Percentiles rank a stretch among this genome's conserved stretches.
These are phyloP conservation scores for Blastobotrys chiropterorum DNA, from an alignment of 805 yeast genomes.

Conservation along the genomic window DNA sequence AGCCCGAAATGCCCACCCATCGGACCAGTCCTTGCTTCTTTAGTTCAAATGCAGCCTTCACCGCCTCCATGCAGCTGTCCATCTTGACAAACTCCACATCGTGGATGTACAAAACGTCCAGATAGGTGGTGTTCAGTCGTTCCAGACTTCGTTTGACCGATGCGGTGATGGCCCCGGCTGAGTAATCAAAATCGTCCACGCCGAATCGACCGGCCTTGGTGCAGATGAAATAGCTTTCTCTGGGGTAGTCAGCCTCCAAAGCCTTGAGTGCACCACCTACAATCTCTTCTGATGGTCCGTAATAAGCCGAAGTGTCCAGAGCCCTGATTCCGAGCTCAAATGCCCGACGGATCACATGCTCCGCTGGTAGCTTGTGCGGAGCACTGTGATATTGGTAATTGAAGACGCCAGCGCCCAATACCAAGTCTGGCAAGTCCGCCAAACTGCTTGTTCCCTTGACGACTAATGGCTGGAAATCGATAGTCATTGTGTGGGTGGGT, in stretches of 20 bases:
- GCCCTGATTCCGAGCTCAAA: slow-evolving; percentile 67
- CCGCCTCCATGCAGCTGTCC: slow-evolving; percentile 51
- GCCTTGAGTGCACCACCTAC: slow-evolving; percentile 58
- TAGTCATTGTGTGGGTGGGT: neutral
- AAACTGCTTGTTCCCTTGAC: neutral
- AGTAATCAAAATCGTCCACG: slow-evolving; percentile 68
- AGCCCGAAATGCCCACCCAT: slow-evolving; percentile 77
- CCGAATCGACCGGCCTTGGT: slow-evolving; percentile 81
- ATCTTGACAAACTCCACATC: slow-evolving; percentile 76
- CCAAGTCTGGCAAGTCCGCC: slow-evolving; percentile 38
- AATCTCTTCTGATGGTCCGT: slow-evolving; percentile 78
- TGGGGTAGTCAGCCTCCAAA: slow-evolving; percentile 36
- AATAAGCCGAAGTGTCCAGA: slow-evolving; percentile 88
- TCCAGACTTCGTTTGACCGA: slow-evolving; percentile 63
- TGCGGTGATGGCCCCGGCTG: slow-evolving; percentile 49
- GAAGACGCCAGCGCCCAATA: slow-evolving; percentile 86
- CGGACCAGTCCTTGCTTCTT: slow-evolving; percentile 57
- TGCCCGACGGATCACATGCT: slow-evolving; percentile 51
- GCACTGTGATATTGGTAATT: slow-evolving; percentile 71
- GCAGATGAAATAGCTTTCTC: slow-evolving; percentile 64
- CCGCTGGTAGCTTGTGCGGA: slow-evolving; percentile 55
- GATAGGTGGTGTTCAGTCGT: slow-evolving; percentile 56
- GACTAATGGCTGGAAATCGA: neutral
- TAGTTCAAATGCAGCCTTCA: slow-evolving; percentile 50
- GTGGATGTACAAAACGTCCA: slow-evolving; percentile 81